Evolutionary conservation across 345 rosid species (phyloP).

Genomic region (Rubroshorea leprosula): DNA sequence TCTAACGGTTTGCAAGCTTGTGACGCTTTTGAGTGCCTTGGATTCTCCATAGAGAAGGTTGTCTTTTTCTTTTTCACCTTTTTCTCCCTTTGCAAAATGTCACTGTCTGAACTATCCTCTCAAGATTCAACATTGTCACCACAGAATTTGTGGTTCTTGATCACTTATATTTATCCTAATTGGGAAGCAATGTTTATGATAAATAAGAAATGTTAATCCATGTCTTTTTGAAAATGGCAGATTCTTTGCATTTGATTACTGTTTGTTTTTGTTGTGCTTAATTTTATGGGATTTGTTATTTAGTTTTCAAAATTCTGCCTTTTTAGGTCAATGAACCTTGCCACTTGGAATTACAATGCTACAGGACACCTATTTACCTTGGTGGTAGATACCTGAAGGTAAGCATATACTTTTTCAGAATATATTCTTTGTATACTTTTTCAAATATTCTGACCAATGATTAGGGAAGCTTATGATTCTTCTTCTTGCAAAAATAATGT

Average conservation of each 20-base stretch:
- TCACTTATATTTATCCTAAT: too few species aligned
- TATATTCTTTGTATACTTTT: neutral
- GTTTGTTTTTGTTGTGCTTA: neutral
- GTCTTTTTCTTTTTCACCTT: conserved; percentile 2
- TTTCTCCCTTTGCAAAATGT: neutral
- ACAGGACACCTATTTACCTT: conserved; percentile 60
- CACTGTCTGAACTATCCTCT: neutral
- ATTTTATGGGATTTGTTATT: too few species aligned
- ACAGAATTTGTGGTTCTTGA: neutral
- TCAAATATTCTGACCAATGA: neutral
- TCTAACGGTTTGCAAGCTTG: conserved; percentile 18
- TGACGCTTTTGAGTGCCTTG: conserved; percentile 25
- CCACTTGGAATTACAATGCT: conserved; percentile 48
- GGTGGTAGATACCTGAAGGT: conserved; percentile 95
- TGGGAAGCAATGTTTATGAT: too few species aligned
- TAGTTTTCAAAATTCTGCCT: neutral
- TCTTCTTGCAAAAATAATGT: neutral
- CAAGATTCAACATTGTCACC: conserved; percentile 6
- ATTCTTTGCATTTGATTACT: neutral
- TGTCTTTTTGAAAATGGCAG: conserved; percentile 5
- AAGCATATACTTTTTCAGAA: conserved; percentile 18
- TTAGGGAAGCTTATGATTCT: neutral
- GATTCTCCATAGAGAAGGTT: conserved; percentile 39
- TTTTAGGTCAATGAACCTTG: conserved; percentile 66
- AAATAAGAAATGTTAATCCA: neutral